phyloP scores from a whole-genome alignment of 495 filamentous ascomycete genomes.

The Choiromyces venosus region DNA sequence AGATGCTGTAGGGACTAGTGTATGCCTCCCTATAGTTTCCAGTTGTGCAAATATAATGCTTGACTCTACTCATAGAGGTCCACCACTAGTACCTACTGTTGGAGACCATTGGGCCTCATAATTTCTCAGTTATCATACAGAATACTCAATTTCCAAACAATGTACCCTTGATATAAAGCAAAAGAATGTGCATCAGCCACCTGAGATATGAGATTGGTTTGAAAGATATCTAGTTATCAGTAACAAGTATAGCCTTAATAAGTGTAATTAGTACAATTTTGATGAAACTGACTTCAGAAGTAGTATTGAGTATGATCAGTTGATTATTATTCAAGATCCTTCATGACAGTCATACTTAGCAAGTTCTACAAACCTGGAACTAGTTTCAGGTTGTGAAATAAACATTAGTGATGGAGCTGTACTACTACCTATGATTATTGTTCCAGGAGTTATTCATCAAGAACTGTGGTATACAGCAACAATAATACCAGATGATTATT shows the following conservation, averaged over 20 bases:
- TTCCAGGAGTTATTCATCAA: constrained; percentile 9
- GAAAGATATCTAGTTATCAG: constrained; percentile 1
- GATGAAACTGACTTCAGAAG: constrained; percentile 39
- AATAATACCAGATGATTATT: background rate
- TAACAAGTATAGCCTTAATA: constrained; percentile 14
- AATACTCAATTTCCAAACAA: constrained; percentile 26
- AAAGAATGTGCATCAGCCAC: constrained; percentile 17
- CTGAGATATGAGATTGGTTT: constrained; percentile 32
- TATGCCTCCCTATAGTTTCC: constrained; percentile 11
- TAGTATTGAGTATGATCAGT: constrained; percentile 34
- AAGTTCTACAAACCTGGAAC: constrained; percentile 17
- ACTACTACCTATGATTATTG: constrained; percentile 22
- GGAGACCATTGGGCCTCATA: constrained; percentile 20
- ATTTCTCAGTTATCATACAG: constrained; percentile 33
- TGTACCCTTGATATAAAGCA: background rate
- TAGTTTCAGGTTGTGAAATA: constrained; percentile 18
- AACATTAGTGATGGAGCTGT: constrained; percentile 19
- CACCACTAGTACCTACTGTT: background rate
- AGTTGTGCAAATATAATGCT: constrained; percentile 25
- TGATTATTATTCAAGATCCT: constrained; percentile 28
- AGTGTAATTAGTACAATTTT: constrained; percentile 35
- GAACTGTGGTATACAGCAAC: constrained; percentile 5
- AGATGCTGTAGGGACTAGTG: no score
- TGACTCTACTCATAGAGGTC: background rate
- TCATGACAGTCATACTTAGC: constrained; percentile 4